phyloP scores from a whole-genome alignment of 345 rosid genomes.

The Arabis hirsuta region DNA sequence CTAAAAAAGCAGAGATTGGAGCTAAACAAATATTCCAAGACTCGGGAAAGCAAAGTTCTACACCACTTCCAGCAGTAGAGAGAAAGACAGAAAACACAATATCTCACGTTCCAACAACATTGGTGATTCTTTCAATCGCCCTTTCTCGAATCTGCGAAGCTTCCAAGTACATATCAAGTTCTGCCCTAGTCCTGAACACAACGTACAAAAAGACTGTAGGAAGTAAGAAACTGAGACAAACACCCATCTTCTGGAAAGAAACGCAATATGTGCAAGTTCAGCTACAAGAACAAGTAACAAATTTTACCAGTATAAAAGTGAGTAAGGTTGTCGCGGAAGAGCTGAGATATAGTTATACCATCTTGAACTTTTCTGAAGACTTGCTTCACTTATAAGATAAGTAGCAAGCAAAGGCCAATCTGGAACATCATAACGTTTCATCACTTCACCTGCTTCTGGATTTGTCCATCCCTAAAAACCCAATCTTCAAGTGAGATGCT shows the following conservation, averaged over 20 bases:
- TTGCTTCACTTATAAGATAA: slow-evolving; percentile 92
- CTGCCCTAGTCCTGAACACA: slow-evolving; percentile 85
- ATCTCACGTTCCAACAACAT: slow-evolving; percentile 87
- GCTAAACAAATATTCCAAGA: slow-evolving; percentile 16
- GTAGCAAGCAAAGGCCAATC: slow-evolving; percentile 96
- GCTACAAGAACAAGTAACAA: not conserved
- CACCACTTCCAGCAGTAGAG: slow-evolving; percentile 9
- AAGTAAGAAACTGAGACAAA: slow-evolving; percentile 59
- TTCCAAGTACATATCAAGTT: slow-evolving; percentile 93
- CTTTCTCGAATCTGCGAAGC: slow-evolving; percentile 93
- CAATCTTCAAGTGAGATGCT: no score
- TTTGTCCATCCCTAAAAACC: slow-evolving; percentile 72
- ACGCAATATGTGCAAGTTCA: not conserved
- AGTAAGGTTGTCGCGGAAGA: slow-evolving; percentile 89
- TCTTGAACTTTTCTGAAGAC: slow-evolving; percentile 67
- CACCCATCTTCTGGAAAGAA: slow-evolving; percentile 42
- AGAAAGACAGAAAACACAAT: slow-evolving; percentile 21
- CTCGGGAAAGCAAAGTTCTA: slow-evolving; percentile 19
- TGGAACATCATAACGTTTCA: slow-evolving; percentile 78
- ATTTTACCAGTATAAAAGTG: slow-evolving; percentile 81
- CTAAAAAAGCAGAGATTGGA: slow-evolving; percentile 7
- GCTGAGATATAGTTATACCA: slow-evolving; percentile 92
- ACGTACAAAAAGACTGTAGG: slow-evolving; percentile 50
- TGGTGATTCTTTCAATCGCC: slow-evolving; percentile 86
- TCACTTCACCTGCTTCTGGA: slow-evolving; percentile 68